Conservation (phyloP, 371 early-diverging fungal species). For the Lichtheimia hyalospora region DNA sequence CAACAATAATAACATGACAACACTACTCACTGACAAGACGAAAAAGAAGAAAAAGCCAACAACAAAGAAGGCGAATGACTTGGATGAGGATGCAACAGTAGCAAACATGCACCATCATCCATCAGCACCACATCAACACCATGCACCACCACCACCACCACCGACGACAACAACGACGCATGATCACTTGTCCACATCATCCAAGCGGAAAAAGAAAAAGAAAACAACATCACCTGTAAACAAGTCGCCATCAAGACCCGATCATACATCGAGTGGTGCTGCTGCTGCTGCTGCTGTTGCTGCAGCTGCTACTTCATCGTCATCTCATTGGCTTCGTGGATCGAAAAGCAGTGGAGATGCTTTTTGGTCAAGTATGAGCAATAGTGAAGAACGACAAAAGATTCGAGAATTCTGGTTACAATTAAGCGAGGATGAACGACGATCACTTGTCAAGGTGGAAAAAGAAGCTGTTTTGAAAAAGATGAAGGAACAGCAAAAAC, state of each 20-base stretch:
- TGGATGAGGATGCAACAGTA: neutral
- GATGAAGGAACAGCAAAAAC: slow-evolving; percentile 92
- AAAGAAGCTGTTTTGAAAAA: slow-evolving; percentile 89
- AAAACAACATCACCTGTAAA: slow-evolving; percentile 7
- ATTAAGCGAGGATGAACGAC: slow-evolving; percentile 80
- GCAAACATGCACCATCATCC: neutral
- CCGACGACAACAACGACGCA: neutral
- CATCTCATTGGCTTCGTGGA: slow-evolving; percentile 7
- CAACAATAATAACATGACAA: no score
- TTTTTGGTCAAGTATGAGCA: slow-evolving; percentile 74
- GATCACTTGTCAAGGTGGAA: slow-evolving; percentile 82
- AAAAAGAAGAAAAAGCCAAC: slow-evolving; percentile 1
- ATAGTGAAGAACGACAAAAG: slow-evolving; percentile 77
- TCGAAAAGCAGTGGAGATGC: slow-evolving; percentile 24
- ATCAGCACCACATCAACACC: neutral
- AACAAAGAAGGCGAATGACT: neutral
- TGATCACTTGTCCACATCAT: neutral
- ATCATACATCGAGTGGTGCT: neutral
- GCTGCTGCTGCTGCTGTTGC: no score
- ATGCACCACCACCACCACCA: neutral
- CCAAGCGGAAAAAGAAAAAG: slow-evolving; percentile 23
- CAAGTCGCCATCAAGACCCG: neutral
- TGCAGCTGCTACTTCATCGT: slow-evolving; percentile 1
- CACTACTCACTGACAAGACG: neutral
- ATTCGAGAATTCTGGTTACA: slow-evolving; percentile 92